phyloP scores from a whole-genome alignment of 139 green algal species.

The Monoraphidium neglectum region DNA sequence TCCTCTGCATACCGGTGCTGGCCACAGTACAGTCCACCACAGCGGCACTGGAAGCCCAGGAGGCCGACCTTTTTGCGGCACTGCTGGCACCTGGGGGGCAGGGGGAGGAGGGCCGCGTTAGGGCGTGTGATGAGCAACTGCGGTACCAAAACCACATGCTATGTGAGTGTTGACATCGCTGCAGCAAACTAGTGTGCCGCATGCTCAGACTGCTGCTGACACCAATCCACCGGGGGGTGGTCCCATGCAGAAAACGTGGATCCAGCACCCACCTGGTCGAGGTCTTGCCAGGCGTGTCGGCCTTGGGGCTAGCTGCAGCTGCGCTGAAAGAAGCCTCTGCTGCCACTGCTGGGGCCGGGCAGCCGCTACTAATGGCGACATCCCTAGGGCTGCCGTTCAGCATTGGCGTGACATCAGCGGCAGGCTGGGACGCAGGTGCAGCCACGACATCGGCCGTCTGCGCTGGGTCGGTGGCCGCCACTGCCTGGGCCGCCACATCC shows the following conservation, averaged over 20 bases:
- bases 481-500: constrained; percentile 7
- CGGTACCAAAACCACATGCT: too few relatives aligned
- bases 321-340: too few relatives aligned
- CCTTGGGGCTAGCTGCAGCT: too few relatives aligned
- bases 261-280: too few relatives aligned
- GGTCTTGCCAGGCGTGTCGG: too few relatives aligned
- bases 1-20: constrained; percentile 83
- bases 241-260: too few relatives aligned
- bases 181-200: background rate
- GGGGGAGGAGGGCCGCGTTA: background rate
- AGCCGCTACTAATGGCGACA: too few relatives aligned
- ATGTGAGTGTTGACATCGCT: too few relatives aligned
- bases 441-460: background rate
- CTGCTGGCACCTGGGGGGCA: constrained; percentile 36
- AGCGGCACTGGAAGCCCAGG: constrained; percentile 92
- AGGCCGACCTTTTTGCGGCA: constrained; percentile 83
- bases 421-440: background rate
- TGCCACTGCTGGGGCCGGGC: too few relatives aligned
- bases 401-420: background rate
- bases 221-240: background rate
- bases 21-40: constrained; percentile 76
- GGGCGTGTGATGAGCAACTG: constrained; percentile 13
- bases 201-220: constrained; percentile 3
- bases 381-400: too few relatives aligned
- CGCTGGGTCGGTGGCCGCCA: background rate